Conservation (phyloP, 2,329 filamentous ascomycete genomes). For the Pseudophaeomoniella oleicola region DNA sequence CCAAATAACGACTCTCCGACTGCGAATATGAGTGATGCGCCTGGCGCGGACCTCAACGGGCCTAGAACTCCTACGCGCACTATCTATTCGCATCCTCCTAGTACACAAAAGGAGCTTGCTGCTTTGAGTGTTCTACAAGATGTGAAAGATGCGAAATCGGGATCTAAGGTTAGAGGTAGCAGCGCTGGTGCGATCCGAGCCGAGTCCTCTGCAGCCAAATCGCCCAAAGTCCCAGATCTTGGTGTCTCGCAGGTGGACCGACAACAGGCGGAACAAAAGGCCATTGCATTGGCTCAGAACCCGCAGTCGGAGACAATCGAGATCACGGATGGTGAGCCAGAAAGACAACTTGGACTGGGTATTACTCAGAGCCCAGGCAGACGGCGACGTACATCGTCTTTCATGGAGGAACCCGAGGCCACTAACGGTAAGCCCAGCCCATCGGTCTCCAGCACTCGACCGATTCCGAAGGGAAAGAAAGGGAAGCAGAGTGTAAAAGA, state of each 20-base stretch:
- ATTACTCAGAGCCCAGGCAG: neutral
- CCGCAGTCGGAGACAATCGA: no score
- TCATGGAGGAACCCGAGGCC: neutral
- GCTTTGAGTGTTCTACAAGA: neutral
- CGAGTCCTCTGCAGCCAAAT: no score
- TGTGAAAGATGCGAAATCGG: neutral
- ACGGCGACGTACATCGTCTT: neutral
- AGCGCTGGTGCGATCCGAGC: no score
- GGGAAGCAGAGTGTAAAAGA: neutral
- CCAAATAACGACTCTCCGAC: neutral
- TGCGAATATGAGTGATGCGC: neutral
- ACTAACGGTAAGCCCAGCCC: neutral
- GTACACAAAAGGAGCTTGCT: no score
- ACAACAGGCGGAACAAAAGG: no score
- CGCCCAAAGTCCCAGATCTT: no score
- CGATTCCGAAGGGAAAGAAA: neutral
- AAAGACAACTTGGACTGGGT: neutral
- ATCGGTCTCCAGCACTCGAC: neutral
- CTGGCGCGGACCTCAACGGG: neutral
- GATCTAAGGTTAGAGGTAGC: no score
- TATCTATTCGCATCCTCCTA: neutral
- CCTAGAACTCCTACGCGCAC: neutral
- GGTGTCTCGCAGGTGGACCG: no score
- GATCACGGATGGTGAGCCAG: neutral
- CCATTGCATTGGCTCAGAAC: no score